phyloP scores from a whole-genome alignment of 192 early-diverging fungal species.

The Coemansia asiatica region DNA sequence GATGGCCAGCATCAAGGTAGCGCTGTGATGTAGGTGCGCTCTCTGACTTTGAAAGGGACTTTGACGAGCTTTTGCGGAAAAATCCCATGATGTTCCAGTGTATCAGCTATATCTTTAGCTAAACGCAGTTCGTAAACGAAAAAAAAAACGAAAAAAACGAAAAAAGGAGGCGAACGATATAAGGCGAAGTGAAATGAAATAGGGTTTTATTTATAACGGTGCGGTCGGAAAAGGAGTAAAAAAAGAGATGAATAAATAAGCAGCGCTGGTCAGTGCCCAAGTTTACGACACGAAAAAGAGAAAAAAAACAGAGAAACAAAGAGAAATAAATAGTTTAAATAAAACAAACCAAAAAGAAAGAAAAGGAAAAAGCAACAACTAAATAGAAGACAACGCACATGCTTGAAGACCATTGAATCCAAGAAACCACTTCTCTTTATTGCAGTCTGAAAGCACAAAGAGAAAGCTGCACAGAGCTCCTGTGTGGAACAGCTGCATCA shows the following conservation, averaged over 20 bases:
- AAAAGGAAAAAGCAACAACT: not conserved
- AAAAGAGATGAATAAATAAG: no score
- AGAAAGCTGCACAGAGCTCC: no score
- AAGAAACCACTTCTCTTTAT: not conserved
- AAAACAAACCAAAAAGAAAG: not conserved
- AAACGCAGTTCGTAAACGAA: conserved; percentile 5
- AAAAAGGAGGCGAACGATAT: not conserved
- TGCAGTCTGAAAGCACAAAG: not conserved
- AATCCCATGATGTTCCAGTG: conserved; percentile 13
- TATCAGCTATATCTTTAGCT: not conserved
- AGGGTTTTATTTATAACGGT: not conserved
- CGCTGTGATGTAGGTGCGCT: conserved; percentile 19
- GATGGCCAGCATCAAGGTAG: conserved; percentile 36
- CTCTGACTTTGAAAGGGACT: conserved; percentile 20
- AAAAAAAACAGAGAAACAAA: not conserved
- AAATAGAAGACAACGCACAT: not conserved
- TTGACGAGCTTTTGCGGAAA: conserved; percentile 35
- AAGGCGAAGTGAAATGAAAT: not conserved
- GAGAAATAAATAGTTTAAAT: not conserved
- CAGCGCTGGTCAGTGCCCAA: no score
- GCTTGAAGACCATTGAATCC: not conserved
- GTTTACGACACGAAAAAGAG: no score
- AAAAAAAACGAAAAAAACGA: not conserved
- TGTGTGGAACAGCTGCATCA: not conserved
- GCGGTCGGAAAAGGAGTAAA: no score